Base-by-base conservation (phyloP, 106 monocot species). In the Amphibolis antarctica region DNA sequence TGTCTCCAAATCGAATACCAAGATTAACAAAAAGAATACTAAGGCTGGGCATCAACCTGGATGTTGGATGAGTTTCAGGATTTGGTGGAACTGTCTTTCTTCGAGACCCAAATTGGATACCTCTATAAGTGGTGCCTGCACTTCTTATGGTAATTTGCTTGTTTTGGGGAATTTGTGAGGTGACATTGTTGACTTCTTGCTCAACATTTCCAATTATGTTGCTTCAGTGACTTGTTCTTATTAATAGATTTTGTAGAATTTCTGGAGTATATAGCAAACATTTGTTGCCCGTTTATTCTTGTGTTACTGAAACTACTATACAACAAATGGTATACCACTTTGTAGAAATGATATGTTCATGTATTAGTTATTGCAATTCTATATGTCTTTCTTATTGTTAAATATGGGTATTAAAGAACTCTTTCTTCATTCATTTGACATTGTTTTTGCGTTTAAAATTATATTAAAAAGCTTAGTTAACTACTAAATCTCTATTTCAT, bases 21-120 rank as follows among this genome's bases (percentile, higher is more conserved):
- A 29, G 30, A 31, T 30, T 0, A 22, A 24, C 0, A 5, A 43
- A 21, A 43, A 19, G 24, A 44, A 26, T 0, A 52, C 54, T 31
- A 68, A 50, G 20, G 63, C 24, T 42, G 75, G 43, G 22, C 19
- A 63, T 21, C 55, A 55, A 47, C 61, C 50, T 7, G 84, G 92
- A 27, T 92, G 92, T 70, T 92, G 92, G 88, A 69, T 72, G 30
- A 70, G 50, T 62, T 65, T 88, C 63, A 71, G 67, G 28, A 64
- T 82, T 64, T 69, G 74, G 75, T 67, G 80, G 59, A 66, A 67
- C 57, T 92, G 88, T 74, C 76, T 88, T 29, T 74, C 80, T n/a
- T 76, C 88, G 54, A 82, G 82, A 80, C 74, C 85, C 58, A 85
- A 92, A 59, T 84, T 92, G 23, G 82, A 88, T 58, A 69, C 72